A percentile compares a stretch with the other conserved stretches of the same genome.
Evolutionary conservation across 345 rosid genomes (phyloP).

Genomic region (Eucalyptus coolabah): DNA sequence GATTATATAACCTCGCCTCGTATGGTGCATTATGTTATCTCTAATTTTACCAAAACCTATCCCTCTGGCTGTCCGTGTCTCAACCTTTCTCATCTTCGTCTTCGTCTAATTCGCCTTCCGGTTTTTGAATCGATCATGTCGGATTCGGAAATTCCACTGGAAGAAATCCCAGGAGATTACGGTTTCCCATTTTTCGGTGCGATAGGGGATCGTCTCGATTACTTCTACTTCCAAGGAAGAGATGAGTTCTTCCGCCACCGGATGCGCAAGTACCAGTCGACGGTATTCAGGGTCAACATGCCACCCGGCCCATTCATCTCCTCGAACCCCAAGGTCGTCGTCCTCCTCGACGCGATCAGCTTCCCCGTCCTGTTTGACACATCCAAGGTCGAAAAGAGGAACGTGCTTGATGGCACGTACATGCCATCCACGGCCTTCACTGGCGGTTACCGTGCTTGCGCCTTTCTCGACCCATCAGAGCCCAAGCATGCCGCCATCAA

Average conservation of each 20-base stretch:
- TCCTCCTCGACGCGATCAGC: conserved; percentile 22
- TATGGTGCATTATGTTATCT: not conserved
- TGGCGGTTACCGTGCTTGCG: conserved; percentile 25
- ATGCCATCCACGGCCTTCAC: conserved; percentile 18
- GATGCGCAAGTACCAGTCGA: conserved; percentile 10
- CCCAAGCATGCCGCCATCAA: conserved; percentile 20
- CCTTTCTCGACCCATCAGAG: conserved; percentile 35
- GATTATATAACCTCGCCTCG: not conserved
- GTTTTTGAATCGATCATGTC: not conserved
- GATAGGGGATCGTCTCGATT: conserved; percentile 25
- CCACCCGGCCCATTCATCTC: conserved; percentile 48
- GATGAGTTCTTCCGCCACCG: conserved; percentile 19
- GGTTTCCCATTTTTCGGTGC: conserved; percentile 23
- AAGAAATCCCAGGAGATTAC: conserved; percentile 22
- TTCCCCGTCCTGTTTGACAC: conserved; percentile 32
- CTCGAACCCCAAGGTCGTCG: conserved; percentile 4
- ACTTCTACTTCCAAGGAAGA: conserved; percentile 33
- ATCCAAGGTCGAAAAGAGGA: conserved; percentile 22
- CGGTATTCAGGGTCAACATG: conserved; percentile 26
- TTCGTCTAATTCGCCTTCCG: not conserved
- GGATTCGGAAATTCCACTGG: not conserved
- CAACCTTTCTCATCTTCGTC: not conserved
- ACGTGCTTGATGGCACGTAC: conserved; percentile 26
- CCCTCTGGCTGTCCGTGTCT: not conserved
- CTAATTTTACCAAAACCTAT: not conserved